Conservation (phyloP, 345 rosid genomes). For the Jatropha curcas region DNA sequence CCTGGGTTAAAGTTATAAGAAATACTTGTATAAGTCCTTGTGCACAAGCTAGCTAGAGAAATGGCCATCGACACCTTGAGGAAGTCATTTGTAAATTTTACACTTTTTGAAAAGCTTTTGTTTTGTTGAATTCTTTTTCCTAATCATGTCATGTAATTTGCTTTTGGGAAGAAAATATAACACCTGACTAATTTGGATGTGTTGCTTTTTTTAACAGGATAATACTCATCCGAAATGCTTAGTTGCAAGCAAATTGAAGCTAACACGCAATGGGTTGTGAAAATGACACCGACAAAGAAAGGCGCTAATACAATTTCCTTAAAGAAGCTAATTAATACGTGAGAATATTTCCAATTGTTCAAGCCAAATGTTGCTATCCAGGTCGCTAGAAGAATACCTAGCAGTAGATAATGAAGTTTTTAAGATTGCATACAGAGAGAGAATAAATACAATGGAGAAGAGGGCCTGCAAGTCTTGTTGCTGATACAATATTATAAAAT, state of each 20-base stretch:
- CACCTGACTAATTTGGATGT: constrained; percentile 4
- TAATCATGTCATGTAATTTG: background rate
- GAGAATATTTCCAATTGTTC: constrained; percentile 62
- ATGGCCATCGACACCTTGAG: no score
- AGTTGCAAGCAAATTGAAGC: constrained; percentile 60
- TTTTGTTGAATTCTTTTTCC: no score
- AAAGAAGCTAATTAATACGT: constrained; percentile 40
- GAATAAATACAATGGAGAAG: no score
- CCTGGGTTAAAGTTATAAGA: background rate
- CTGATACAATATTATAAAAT: no score
- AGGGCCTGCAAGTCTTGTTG: no score
- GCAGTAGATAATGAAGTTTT: background rate
- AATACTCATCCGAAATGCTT: constrained; percentile 52
- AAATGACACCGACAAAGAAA: constrained; percentile 54
- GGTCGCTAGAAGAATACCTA: constrained; percentile 48
- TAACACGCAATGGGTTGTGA: constrained; percentile 66
- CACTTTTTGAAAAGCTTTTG: background rate
- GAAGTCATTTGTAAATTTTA: no score
- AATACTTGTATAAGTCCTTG: no score
- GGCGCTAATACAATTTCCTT: constrained; percentile 62
- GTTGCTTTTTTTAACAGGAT: constrained; percentile 41
- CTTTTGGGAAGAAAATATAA: background rate
- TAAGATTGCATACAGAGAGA: background rate
- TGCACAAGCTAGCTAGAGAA: no score
- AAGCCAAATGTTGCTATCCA: constrained; percentile 88